Conservation (phyloP, 139 green algal species). For the Chlorella sp. region DNA sequence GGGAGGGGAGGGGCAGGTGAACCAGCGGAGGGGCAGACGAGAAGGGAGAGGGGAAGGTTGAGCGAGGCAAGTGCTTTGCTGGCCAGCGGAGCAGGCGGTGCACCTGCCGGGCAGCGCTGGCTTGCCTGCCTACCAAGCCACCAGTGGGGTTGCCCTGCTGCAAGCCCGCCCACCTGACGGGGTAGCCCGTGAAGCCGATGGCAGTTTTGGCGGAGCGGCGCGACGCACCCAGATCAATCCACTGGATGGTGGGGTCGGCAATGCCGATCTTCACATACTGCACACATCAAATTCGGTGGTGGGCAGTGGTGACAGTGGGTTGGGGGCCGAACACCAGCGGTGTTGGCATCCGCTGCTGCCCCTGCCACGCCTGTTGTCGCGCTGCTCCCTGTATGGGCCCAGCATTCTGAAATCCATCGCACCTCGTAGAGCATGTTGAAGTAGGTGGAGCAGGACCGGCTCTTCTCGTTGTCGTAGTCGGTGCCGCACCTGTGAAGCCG, state of each 20-base stretch:
- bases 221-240: constrained; percentile 49
- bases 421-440: constrained; percentile 48
- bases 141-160: no score
- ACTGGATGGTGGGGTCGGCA: constrained; percentile 46
- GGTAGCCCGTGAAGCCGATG: constrained; percentile 49
- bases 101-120: no score
- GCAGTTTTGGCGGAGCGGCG: constrained; percentile 43
- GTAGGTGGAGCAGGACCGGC: constrained; percentile 45
- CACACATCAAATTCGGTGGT: no score
- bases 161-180: constrained; percentile 11
- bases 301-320: no score
- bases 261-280: constrained; percentile 47
- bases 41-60: no score
- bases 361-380: no score
- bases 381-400: no score
- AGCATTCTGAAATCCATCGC: not conserved
- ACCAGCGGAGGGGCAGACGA: no score
- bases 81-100: no score
- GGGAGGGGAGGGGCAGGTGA: not conserved
- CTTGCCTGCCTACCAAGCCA: not conserved
- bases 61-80: no score
- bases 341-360: no score
- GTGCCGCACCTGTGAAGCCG: constrained; percentile 37
- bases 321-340: no score
- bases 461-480: constrained; percentile 51